Percentiles rank a stretch among this genome's conserved stretches.
Conservation (phyloP, 2,329 filamentous ascomycete species). For the Trichoderma asperellum region DNA sequence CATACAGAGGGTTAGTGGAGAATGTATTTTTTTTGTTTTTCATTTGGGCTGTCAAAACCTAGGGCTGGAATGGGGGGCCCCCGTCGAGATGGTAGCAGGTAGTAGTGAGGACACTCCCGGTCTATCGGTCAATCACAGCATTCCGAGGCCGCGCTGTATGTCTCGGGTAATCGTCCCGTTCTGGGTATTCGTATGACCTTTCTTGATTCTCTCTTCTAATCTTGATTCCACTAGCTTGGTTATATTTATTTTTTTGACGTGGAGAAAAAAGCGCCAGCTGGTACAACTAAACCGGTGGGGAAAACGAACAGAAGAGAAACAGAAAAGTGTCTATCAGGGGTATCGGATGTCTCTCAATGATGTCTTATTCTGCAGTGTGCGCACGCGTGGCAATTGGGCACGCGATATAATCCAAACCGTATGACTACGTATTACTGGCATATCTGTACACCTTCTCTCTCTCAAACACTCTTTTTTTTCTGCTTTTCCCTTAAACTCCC, state of each 20-base stretch:
- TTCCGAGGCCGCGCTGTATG: slow-evolving; percentile 2
- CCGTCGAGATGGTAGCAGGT: slow-evolving; percentile 1
- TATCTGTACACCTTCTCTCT: background rate
- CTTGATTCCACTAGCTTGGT: background rate
- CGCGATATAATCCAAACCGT: background rate
- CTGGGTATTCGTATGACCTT: background rate
- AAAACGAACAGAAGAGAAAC: background rate
- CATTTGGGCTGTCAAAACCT: slow-evolving; percentile 1
- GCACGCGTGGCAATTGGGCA: slow-evolving; percentile 17
- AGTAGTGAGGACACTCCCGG: background rate
- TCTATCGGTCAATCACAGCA: slow-evolving; percentile 20
- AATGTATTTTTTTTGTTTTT: background rate
- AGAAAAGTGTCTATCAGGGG: slow-evolving; percentile 12
- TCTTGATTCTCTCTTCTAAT: background rate
- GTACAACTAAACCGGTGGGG: background rate
- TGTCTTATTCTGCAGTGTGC: slow-evolving; percentile 11
- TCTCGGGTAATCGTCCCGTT: slow-evolving; percentile 15
- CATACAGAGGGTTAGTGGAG: background rate
- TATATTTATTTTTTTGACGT: background rate
- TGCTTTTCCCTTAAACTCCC: background rate
- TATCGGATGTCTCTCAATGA: slow-evolving; percentile 20
- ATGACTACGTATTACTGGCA: background rate
- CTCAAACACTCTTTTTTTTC: background rate
- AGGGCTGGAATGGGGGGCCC: slow-evolving; percentile 13
- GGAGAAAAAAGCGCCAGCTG: background rate